Percentiles rank a stretch among this genome's conserved stretches.
phyloP scores from a whole-genome alignment of 805 yeast genomes.

The Saccharomycopsis microspora region DNA sequence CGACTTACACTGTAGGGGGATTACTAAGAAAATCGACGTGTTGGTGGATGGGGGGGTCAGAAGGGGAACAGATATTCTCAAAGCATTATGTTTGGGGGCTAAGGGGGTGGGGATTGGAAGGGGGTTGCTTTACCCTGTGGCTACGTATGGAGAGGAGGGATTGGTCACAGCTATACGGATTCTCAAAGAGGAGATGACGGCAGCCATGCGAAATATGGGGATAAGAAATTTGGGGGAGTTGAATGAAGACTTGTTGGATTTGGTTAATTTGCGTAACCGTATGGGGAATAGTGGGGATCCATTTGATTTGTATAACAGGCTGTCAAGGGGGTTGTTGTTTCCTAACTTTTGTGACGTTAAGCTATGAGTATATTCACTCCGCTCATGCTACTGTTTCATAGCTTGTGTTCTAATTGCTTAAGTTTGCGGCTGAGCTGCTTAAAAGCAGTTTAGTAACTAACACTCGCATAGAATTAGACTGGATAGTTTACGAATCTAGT shows the following conservation, averaged over 20 bases:
- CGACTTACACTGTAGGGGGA: slow-evolving; percentile 40
- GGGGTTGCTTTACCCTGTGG: slow-evolving; percentile 54
- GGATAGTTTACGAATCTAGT: too few species aligned
- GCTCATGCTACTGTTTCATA: neutral
- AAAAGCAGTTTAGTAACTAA: too few species aligned
- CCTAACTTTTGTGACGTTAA: slow-evolving; percentile 6
- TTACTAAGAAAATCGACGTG: slow-evolving; percentile 41
- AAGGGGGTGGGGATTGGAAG: slow-evolving; percentile 64
- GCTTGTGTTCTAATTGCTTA: neutral
- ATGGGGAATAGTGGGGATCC: slow-evolving; percentile 3
- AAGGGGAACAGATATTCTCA: slow-evolving; percentile 55
- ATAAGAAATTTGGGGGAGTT: slow-evolving; percentile 50
- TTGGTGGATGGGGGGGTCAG: slow-evolving; percentile 61
- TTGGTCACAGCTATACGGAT: slow-evolving; percentile 47
- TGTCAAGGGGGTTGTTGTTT: slow-evolving; percentile 2
- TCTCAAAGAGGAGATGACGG: slow-evolving; percentile 56
- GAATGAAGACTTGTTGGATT: slow-evolving; percentile 49
- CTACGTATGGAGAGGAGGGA: slow-evolving; percentile 53
- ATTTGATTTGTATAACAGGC: slow-evolving; percentile 7
- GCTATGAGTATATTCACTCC: neutral
- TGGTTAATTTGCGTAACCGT: slow-evolving; percentile 26
- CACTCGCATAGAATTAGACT: too few species aligned
- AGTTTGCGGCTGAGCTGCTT: too few species aligned
- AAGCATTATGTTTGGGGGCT: slow-evolving; percentile 60
- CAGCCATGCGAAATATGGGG: slow-evolving; percentile 75